These are phyloP conservation scores for Cucumis hystrix DNA, from an alignment of 306 rosid species.

Conservation along the genomic window DNA sequence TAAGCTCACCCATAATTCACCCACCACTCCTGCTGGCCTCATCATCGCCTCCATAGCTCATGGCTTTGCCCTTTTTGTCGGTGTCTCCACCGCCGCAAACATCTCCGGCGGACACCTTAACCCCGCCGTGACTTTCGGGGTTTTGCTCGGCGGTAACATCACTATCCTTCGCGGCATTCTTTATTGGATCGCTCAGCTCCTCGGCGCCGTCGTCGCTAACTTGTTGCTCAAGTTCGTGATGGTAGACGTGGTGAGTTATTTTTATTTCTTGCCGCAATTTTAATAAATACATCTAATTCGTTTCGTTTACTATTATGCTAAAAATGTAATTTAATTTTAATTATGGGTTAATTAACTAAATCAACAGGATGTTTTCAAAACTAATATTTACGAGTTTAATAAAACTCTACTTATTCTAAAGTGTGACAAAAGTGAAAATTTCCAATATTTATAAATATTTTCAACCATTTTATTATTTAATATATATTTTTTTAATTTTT, in stretches of 20 bases:
- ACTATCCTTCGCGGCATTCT: constrained; percentile 54
- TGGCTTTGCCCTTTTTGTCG: constrained; percentile 70
- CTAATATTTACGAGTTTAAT: too few species aligned
- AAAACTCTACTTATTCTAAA: too few species aligned
- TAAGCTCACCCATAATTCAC: constrained; percentile 47
- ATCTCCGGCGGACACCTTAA: constrained; percentile 95
- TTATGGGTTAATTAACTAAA: too few species aligned
- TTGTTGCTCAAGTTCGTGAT: constrained; percentile 48
- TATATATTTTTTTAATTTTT: too few species aligned
- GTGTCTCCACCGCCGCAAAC: constrained; percentile 56
- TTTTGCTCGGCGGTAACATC: constrained; percentile 78
- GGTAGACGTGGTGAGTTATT: constrained; percentile 30
- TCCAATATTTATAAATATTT: too few species aligned
- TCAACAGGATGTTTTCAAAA: too few species aligned
- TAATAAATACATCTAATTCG: too few species aligned
- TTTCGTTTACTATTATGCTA: too few species aligned
- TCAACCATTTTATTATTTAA: too few species aligned
- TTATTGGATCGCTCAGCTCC: constrained; percentile 80
- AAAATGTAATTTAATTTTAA: too few species aligned
- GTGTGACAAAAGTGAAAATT: too few species aligned
- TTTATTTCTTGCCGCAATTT: background rate
- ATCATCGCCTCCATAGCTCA: constrained; percentile 64
- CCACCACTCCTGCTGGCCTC: constrained; percentile 51
- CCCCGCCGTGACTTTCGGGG: constrained; percentile 92
- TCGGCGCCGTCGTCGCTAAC: constrained; percentile 61